phyloP scores from a whole-genome alignment of 176 grass and related monocot species.

The Elaeis guineensis region DNA sequence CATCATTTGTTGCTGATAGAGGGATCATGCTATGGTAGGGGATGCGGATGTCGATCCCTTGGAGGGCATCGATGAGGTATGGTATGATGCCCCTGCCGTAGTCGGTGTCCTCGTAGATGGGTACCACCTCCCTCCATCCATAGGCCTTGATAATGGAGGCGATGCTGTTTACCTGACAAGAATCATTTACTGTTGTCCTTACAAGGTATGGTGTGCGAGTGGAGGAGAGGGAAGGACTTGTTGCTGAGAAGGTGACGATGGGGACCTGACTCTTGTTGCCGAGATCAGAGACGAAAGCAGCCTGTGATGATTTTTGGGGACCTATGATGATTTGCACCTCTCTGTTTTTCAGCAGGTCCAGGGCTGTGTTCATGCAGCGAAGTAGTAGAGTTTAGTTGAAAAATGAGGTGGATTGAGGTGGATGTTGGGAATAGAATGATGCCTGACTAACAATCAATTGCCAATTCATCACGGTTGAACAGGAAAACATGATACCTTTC shows the following conservation, averaged over 20 bases:
- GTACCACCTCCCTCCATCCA: slow-evolving; percentile 56
- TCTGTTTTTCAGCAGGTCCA: slow-evolving; percentile 34
- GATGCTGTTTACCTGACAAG: slow-evolving; percentile 38
- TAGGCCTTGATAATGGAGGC: slow-evolving; percentile 37
- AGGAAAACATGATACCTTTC: too few relatives aligned
- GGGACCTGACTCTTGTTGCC: slow-evolving; percentile 42
- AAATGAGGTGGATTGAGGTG: too few relatives aligned
- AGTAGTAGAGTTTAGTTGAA: slow-evolving; percentile 2
- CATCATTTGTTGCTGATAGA: slow-evolving; percentile 21
- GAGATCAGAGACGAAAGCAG: slow-evolving; percentile 34
- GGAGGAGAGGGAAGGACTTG: slow-evolving; percentile 33
- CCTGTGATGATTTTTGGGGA: slow-evolving; percentile 38
- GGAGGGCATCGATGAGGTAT: slow-evolving; percentile 28
- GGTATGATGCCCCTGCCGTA: slow-evolving; percentile 48
- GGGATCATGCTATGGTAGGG: slow-evolving; percentile 23
- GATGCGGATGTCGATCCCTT: slow-evolving; percentile 22
- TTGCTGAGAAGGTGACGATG: slow-evolving; percentile 47
- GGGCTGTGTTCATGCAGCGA: slow-evolving; percentile 12
- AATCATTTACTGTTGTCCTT: slow-evolving; percentile 28
- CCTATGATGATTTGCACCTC: slow-evolving; percentile 41
- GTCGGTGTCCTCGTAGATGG: slow-evolving; percentile 32
- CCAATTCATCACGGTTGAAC: too few relatives aligned
- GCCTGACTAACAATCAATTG: too few relatives aligned
- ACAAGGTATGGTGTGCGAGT: slow-evolving; percentile 28
- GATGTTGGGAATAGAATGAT: too few relatives aligned